A percentile compares a stretch with the other conserved stretches of the same genome.
These are phyloP conservation scores for Backusella circina DNA, from an alignment of 192 early-diverging fungal species.

Conservation along the genomic window DNA sequence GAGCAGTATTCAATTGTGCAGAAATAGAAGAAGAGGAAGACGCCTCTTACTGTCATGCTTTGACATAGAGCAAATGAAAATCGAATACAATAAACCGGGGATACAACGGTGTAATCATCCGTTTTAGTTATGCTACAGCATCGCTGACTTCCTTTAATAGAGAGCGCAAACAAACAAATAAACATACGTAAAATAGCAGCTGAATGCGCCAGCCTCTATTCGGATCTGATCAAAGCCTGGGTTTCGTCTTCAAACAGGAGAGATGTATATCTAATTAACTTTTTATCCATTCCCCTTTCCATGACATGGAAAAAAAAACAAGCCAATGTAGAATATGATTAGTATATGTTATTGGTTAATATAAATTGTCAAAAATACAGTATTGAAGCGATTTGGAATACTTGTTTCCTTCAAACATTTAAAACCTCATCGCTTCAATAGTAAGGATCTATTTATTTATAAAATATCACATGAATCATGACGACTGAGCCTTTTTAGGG, in stretches of 20 bases:
- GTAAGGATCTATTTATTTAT: neutral
- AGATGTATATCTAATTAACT: neutral
- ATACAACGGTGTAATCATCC: no score
- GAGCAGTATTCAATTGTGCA: no score
- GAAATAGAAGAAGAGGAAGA: no score
- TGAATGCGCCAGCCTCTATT: neutral
- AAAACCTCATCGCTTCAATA: no score
- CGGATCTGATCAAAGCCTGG: neutral
- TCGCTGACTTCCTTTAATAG: no score
- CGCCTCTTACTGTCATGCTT: no score
- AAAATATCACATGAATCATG: neutral
- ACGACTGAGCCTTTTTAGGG: neutral
- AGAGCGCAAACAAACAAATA: neutral
- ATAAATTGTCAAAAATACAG: neutral
- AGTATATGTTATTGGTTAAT: neutral
- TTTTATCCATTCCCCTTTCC: neutral
- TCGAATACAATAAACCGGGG: no score
- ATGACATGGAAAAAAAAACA: no score
- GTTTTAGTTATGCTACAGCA: no score
- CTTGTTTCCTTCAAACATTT: no score
- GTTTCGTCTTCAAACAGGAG: neutral
- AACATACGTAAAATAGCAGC: neutral
- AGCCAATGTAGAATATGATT: neutral
- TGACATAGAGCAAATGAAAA: no score
- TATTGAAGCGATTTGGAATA: neutral